phyloP scores from a whole-genome alignment of 768 basidiomycete genomes.

The Suillus bovinus region DNA sequence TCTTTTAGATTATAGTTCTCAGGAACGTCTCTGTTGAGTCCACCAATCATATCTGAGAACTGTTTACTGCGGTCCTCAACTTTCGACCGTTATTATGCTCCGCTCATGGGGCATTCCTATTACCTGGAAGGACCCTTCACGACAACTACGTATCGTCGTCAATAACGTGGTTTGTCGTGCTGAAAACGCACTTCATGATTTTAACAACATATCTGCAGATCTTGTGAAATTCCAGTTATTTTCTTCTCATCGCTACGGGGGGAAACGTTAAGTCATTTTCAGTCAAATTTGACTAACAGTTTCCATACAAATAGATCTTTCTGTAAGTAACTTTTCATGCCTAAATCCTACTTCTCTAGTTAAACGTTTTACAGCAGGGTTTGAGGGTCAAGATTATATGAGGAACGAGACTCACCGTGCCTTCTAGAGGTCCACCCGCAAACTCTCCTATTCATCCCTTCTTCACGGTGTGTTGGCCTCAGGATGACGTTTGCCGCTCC shows the following conservation, averaged over 20 bases:
- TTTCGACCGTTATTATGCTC: too few species aligned
- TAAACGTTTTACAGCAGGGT: slow-evolving; percentile 24
- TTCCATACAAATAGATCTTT: slow-evolving; percentile 7
- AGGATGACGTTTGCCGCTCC: slow-evolving; percentile 19
- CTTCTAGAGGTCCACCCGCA: neutral
- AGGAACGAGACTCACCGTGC: slow-evolving; percentile 2
- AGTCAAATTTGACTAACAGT: slow-evolving; percentile 1
- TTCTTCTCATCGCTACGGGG: slow-evolving; percentile 19
- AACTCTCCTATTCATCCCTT: neutral
- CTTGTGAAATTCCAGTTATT: slow-evolving; percentile 1
- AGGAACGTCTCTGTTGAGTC: neutral
- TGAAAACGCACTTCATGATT: neutral
- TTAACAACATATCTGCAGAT: neutral
- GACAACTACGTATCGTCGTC: neutral
- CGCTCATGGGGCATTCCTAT: too few species aligned
- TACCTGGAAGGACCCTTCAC: neutral
- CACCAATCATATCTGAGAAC: neutral
- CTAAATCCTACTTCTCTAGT: slow-evolving; percentile 15
- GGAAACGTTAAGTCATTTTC: slow-evolving; percentile 10
- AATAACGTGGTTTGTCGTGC: neutral
- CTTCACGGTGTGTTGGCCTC: neutral
- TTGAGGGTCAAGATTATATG: slow-evolving; percentile 21
- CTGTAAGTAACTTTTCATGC: slow-evolving; percentile 7
- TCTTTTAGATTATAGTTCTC: neutral
- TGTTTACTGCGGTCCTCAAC: neutral